phyloP scores from a whole-genome alignment of 169 alveolate genomes.

The Eimeria sp. region DNA sequence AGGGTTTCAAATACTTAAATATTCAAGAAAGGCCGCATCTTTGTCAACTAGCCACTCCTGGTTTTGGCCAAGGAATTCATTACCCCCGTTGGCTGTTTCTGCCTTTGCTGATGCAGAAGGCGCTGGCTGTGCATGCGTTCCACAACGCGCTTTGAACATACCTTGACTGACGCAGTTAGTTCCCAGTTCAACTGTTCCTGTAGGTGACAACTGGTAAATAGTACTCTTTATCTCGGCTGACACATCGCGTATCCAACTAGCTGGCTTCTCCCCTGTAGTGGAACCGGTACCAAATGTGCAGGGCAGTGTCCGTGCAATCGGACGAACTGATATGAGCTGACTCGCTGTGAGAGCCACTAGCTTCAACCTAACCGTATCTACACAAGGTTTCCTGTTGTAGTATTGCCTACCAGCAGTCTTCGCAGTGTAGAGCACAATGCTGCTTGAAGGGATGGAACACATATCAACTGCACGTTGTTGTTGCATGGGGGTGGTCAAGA shows the following conservation, averaged over 20 bases:
- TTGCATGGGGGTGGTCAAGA: not conserved
- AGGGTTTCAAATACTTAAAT: slow-evolving; percentile 20
- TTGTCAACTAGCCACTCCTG: not conserved
- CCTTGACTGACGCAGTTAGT: slow-evolving; percentile 2
- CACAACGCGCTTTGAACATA: not conserved
- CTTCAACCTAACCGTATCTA: not conserved
- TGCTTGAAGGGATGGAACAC: not conserved
- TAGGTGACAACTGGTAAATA: not conserved
- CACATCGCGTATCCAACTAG: not conserved
- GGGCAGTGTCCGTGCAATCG: not conserved
- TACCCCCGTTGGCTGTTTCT: not conserved
- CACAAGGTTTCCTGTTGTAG: not conserved
- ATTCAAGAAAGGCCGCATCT: not conserved
- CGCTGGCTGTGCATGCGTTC: slow-evolving; percentile 55
- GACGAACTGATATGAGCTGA: not conserved
- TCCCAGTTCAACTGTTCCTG: not conserved
- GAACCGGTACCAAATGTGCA: no score
- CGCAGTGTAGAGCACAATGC: not conserved
- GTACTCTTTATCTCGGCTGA: not conserved
- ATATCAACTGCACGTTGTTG: not conserved
- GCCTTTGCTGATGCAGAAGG: slow-evolving; percentile 2
- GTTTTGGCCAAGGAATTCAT: not conserved
- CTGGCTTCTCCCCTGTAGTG: not conserved
- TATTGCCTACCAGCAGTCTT: not conserved
- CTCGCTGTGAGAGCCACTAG: not conserved